Evolutionary conservation across 2,329 filamentous ascomycete species (phyloP), one percentile per base, ranked within the genome.

Genomic region (Colletotrichum sp.): DNA sequence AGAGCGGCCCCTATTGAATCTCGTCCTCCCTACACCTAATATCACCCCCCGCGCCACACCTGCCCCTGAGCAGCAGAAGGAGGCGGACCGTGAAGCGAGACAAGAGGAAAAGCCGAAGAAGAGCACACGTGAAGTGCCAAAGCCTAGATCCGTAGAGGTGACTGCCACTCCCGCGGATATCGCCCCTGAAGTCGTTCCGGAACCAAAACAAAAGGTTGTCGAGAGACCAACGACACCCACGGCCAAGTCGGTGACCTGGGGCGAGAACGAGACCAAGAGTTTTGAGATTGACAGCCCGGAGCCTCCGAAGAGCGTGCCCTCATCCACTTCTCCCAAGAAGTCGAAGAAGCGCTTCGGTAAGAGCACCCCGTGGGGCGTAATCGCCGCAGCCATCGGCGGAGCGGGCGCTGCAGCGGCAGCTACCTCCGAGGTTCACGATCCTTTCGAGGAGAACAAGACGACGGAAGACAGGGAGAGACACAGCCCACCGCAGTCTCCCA

Each of bases 231-330:
- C 87, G 36, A 85, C 85, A 8, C 87, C 90, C 8, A 84, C 85
- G 9, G 86, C 90, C 12, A 93, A 93, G 79, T 88, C 85, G 57
- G 92, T 94, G 6, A 92, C 88, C 15, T 94, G 92, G 92, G 92
- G 91, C 13, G 87, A 92, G 76, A 92, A 93, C 77, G 88, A 92
- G 80, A 93, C 90, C 6, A 91, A 93, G 81, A 90, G 91, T 75
- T 94, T 92, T 76, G 90, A 93, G 65, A 87, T 90, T 13, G 90
- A 91, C 75, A 93, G 89, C 68, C 90, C 92, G 8, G 90, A 90
- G 60, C 79, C 75, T 12, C 68, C 79, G n/a, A 84, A 81, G 77
- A 83, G 80, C 68, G 81, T 52, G 44, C 44, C 83, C 63, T 76
- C 77, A 12, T 84, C 85, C 44, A 81, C 78, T 57, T 78, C 78